phyloP scores from a whole-genome alignment of 2,329 filamentous ascomycete species.

The Alternaria ventricosa region DNA sequence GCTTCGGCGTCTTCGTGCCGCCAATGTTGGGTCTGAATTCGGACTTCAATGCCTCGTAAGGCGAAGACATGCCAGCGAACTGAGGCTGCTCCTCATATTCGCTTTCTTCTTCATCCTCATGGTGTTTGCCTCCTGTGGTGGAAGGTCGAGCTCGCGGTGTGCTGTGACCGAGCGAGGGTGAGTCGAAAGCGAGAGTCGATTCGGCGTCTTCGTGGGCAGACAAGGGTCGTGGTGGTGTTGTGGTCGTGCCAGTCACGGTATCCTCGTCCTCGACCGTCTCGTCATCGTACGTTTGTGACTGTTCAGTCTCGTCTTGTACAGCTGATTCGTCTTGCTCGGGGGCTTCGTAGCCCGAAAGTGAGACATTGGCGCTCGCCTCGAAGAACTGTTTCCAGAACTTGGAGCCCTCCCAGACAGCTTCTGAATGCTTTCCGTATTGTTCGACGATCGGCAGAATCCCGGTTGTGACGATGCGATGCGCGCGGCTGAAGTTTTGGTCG shows the following conservation, averaged over 20 bases:
- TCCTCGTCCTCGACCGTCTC: constrained; percentile 51
- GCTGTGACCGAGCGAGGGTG: constrained; percentile 62
- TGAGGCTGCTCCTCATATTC: constrained; percentile 45
- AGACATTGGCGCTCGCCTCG: constrained; percentile 96
- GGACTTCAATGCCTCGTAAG: constrained; percentile 75
- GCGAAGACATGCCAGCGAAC: constrained; percentile 73
- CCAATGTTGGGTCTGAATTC: constrained; percentile 73
- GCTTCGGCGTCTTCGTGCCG: constrained; percentile 33
- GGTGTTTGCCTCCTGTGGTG: constrained; percentile 19
- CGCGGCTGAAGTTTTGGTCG: constrained; percentile 96
- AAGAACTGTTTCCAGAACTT: constrained; percentile 99
- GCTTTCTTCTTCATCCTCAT: constrained; percentile 16
- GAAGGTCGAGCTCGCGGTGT: constrained; percentile 60
- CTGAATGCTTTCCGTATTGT: constrained; percentile 92
- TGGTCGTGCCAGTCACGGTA: constrained; percentile 52
- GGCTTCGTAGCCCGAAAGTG: constrained; percentile 92
- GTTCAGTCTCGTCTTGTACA: constrained; percentile 51
- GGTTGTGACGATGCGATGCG: constrained; percentile 92
- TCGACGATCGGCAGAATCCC: constrained; percentile 93
- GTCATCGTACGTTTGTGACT: constrained; percentile 50
- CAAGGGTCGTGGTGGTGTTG: constrained; percentile 46
- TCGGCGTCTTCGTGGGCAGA: constrained; percentile 47
- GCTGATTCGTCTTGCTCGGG: constrained; percentile 65
- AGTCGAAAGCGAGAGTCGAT: constrained; percentile 74
- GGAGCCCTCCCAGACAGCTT: constrained; percentile 93